These are phyloP conservation scores for Asterella californica DNA, from an alignment of 225 moss, liverwort and hornwort species.

Conservation along the genomic window DNA sequence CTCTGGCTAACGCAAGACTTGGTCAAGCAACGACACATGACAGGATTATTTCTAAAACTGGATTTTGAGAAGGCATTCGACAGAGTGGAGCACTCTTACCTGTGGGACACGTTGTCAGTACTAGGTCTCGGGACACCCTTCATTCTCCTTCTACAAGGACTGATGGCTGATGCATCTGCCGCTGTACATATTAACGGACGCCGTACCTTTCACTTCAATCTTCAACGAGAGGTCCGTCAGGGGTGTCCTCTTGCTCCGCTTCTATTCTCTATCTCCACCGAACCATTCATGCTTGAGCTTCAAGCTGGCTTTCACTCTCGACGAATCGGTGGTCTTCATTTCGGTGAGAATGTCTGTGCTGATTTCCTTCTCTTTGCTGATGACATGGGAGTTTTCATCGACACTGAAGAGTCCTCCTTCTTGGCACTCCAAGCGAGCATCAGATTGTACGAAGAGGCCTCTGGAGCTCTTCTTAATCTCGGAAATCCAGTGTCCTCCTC, in stretches of 20 bases:
- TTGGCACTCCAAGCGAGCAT: not conserved
- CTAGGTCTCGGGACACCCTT: not conserved
- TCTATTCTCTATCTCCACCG: no score
- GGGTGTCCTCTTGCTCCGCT: not conserved
- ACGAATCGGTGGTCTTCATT: not conserved
- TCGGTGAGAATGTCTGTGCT: no score
- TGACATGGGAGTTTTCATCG: constrained; percentile 1
- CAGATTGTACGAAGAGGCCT: not conserved
- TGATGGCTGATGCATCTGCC: not conserved
- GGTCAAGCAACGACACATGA: not conserved
- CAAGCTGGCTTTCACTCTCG: not conserved
- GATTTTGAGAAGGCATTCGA: not conserved
- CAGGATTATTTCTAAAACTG: not conserved
- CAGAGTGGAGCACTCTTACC: no score
- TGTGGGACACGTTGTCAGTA: no score
- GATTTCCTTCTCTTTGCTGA: not conserved
- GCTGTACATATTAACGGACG: not conserved
- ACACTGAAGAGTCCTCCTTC: not conserved
- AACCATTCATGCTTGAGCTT: no score
- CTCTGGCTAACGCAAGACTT: not conserved
- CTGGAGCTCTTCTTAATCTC: not conserved
- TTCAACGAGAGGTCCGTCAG: not conserved
- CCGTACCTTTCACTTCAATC: not conserved
- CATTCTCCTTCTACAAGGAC: not conserved
- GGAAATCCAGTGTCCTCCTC: not conserved